A percentile compares a stretch with the other conserved stretches of the same genome.
Evolutionary conservation across 176 grass and related monocot genomes (phyloP).

Genomic region (Cymbopogon citratus): DNA sequence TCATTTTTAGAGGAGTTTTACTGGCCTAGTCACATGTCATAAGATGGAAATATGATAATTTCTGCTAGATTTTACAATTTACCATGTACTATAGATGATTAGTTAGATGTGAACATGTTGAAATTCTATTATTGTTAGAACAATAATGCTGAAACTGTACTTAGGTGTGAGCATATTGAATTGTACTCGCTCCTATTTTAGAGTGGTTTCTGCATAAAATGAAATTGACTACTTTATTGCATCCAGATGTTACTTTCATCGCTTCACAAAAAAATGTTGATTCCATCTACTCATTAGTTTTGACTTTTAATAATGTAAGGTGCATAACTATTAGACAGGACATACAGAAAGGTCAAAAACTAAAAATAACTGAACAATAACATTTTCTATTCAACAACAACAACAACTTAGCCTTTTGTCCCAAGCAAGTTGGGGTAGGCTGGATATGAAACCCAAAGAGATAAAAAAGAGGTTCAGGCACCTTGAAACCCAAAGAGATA

Average conservation of each 20-base stretch:
- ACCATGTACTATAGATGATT: background rate
- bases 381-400: too few species aligned
- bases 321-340: background rate
- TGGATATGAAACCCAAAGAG: too few species aligned
- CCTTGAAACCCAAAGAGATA: too few species aligned
- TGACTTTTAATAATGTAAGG: background rate
- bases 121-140: background rate
- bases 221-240: background rate
- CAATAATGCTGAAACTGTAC: background rate
- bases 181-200: background rate
- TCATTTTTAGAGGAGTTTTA: background rate
- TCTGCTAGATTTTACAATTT: background rate
- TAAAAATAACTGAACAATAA: too few species aligned
- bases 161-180: background rate
- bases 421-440: too few species aligned
- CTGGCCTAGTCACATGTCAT: background rate
- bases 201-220: conserved; percentile 6
- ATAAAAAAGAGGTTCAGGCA: too few species aligned
- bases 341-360: background rate
- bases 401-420: too few species aligned
- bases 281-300: background rate
- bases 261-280: background rate
- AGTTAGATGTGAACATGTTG: background rate
- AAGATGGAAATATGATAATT: background rate
- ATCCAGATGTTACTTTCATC: background rate